Evolutionary conservation across 2,329 filamentous ascomycete species (phyloP), one percentile per base, ranked within the genome.

Genomic region (Saccharata proteae): DNA sequence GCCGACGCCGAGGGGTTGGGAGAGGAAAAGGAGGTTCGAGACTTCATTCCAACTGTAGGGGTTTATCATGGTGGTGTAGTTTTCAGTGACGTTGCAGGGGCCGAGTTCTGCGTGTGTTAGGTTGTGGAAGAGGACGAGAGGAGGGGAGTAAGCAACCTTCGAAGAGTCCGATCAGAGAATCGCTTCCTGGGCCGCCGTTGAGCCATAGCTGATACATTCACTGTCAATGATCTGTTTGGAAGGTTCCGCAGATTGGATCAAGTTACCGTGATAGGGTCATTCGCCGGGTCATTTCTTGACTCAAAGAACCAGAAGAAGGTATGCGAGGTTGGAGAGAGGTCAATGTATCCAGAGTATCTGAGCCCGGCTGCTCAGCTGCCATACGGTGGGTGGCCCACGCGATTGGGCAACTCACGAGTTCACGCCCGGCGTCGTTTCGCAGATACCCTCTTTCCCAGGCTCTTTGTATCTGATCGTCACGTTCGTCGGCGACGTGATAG

Each of bases 221-320:
- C 19, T 6, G 11, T 6, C 19, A 7, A 21, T 11, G 7, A 13
- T 12, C 7, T 26, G 7, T 26, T 26, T 26, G 13, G 11, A 8
- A 16, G 2, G 12, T 9, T 26, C n/a, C 15, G 24, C 12, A 7
- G 12, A 10, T 10, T 13, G 13, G 5, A 15, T 26, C 24, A 15
- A 15, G 12, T 13, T 17, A 75, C 64, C 0, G 65, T 61, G 3
- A 76, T 51, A 0, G 71, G 72, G 1, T 69, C 70, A 42, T 67
- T 66, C 6, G 49, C 43, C 2, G 71, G 63, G 43, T 70, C 61
- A 32, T 70, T 65, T 11, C 71, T 58, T 1, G 70, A 61, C 38
- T 74, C 70, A 41, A 77, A 76, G 44, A 74, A 77, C 68, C 69
- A 73, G 47, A 77, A 77, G 47, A 74, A 77, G 15, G 65, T 72